Percentiles rank a stretch among this genome's conserved stretches.
Conservation (phyloP, 1,139 yeast genomes). For the Suhomyces anneliseae region DNA sequence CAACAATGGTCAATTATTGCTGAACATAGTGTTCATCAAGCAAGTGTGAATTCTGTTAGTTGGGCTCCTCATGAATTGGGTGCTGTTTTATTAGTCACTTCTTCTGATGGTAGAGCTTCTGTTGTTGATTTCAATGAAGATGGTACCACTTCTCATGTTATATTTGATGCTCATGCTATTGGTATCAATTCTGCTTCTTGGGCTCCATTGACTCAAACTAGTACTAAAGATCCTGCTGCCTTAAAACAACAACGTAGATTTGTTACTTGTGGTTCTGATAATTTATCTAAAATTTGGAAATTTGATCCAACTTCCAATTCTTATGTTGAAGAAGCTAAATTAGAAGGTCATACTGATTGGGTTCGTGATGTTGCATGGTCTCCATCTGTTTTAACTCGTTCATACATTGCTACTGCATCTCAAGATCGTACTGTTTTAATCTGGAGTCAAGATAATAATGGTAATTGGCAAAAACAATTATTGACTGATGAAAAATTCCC, state of each 20-base stretch:
- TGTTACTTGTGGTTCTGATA: constrained; percentile 95
- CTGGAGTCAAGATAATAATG: constrained; percentile 77
- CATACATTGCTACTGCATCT: constrained; percentile 96
- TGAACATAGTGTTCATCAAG: constrained; percentile 85
- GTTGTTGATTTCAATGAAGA: constrained; percentile 90
- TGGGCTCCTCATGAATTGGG: constrained; percentile 99
- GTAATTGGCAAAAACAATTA: constrained; percentile 77
- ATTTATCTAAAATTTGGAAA: constrained; percentile 89
- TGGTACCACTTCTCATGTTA: constrained; percentile 69
- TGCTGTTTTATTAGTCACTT: constrained; percentile 84
- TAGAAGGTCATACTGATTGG: constrained; percentile 96
- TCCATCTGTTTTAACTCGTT: constrained; percentile 80
- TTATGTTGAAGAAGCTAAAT: constrained; percentile 70
- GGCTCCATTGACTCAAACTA: constrained; percentile 67
- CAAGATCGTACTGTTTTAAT: constrained; percentile 94
- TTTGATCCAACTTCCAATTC: constrained; percentile 55
- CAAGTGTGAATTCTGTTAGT: constrained; percentile 88
- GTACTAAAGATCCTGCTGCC: constrained; percentile 34
- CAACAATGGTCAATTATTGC: constrained; percentile 88
- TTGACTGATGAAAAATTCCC: constrained; percentile 84
- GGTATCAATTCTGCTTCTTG: constrained; percentile 95
- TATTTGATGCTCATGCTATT: constrained; percentile 81
- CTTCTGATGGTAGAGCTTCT: constrained; percentile 91
- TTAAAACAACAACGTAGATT: constrained; percentile 52
- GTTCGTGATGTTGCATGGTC: constrained; percentile 99